Conservation (phyloP, 1,284 basidiomycete genomes). For the Rhodotorula sp. region DNA sequence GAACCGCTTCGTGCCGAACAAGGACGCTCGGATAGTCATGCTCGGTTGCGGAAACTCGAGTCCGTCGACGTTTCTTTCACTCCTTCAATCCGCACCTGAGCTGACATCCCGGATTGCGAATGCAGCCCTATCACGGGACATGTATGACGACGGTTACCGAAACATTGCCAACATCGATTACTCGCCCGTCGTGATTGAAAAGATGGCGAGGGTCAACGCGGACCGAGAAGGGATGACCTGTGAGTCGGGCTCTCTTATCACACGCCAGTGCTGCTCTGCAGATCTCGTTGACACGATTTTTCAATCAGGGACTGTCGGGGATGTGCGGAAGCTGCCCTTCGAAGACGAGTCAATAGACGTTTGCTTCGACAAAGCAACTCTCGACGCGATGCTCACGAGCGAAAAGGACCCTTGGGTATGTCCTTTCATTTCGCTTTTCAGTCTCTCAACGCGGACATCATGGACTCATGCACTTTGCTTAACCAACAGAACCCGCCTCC, state of each 20-base stretch:
- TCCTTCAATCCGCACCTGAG: not conserved
- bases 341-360: constrained; percentile 71
- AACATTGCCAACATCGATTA: constrained; percentile 85
- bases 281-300: not conserved
- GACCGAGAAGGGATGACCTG: constrained; percentile 74
- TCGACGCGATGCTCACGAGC: constrained; percentile 89
- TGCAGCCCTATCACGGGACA: constrained; percentile 46
- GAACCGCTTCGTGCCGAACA: constrained; percentile 64
- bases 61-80: constrained; percentile 33
- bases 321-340: constrained; percentile 72
- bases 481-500: constrained; percentile 69
- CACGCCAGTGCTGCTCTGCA: not conserved
- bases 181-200: constrained; percentile 73
- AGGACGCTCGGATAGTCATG: constrained; percentile 70
- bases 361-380: constrained; percentile 85
- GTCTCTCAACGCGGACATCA: too few species aligned
- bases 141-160: constrained; percentile 86
- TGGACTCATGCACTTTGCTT: not conserved
- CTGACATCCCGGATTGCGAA: not conserved
- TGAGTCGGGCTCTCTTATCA: constrained; percentile 48
- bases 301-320: constrained; percentile 76
- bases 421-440: constrained; percentile 4
- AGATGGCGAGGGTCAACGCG: constrained; percentile 68
- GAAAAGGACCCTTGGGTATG: constrained; percentile 78
- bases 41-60: constrained; percentile 88